Evolutionary conservation across 176 grass and related monocot genomes (phyloP).

Genomic region (Hordeum marinum): DNA sequence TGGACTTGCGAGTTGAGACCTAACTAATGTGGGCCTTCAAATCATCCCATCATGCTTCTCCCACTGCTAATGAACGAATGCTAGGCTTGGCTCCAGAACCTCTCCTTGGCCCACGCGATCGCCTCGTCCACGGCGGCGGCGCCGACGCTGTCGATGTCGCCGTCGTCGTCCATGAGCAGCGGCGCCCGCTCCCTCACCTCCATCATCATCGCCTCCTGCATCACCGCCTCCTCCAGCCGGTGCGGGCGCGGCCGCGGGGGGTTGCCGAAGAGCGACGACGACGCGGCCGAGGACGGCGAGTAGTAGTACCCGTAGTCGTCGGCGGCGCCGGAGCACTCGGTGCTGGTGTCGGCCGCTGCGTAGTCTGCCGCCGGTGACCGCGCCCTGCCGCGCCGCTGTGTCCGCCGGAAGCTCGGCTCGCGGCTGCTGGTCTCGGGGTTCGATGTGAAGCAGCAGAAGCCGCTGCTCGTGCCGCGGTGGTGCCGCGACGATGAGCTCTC

Average conservation of each 20-base stretch:
- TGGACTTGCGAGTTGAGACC: background rate
- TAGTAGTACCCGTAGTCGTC: conserved; percentile 47
- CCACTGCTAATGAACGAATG: background rate
- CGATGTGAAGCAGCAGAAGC: conserved; percentile 70
- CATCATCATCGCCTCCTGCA: conserved; percentile 22
- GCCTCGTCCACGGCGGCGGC: conserved; percentile 58
- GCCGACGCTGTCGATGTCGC: conserved; percentile 48
- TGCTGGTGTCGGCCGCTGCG: background rate
- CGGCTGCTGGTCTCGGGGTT: conserved; percentile 49
- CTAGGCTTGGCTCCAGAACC: conserved; percentile 50
- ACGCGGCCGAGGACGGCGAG: conserved; percentile 60
- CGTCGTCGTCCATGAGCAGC: conserved; percentile 46
- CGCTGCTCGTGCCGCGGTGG: conserved; percentile 28
- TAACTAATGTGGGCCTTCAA: background rate
- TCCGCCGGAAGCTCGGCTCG: conserved; percentile 58
- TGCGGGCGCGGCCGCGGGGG: conserved; percentile 5
- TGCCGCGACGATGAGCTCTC: background rate
- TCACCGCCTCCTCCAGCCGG: conserved; percentile 18
- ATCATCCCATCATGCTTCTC: background rate
- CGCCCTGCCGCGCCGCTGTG: conserved; percentile 11
- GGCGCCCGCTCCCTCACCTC: conserved; percentile 39
- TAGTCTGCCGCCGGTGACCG: conserved; percentile 7
- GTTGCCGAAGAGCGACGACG: conserved; percentile 45
- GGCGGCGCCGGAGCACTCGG: conserved; percentile 31
- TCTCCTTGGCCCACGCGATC: conserved; percentile 90